These are phyloP conservation scores for Aureobasidium subglaciale DNA, from an alignment of 2,329 filamentous ascomycete species.

Conservation along the genomic window DNA sequence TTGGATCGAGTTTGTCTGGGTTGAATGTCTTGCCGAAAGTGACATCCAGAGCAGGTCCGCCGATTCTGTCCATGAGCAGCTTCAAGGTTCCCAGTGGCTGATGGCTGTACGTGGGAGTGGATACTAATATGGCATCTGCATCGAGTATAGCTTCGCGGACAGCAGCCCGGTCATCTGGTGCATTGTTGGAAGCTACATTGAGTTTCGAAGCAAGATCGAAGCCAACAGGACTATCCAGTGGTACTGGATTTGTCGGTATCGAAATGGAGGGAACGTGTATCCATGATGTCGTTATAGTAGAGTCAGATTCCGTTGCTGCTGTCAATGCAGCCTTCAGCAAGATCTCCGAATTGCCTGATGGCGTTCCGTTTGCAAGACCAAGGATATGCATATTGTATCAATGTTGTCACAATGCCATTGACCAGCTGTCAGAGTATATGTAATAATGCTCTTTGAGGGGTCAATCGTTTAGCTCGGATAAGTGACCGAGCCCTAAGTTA, in stretches of 20 bases:
- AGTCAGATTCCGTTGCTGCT: conserved; percentile 3
- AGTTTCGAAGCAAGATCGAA: conserved; percentile 5
- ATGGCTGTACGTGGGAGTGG: conserved; percentile 16
- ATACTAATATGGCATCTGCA: conserved; percentile 17
- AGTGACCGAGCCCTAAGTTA: background rate
- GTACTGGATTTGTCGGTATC: conserved; percentile 13
- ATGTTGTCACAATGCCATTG: background rate
- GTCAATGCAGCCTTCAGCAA: conserved; percentile 16
- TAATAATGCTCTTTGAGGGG: background rate
- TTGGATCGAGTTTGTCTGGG: conserved; percentile 7
- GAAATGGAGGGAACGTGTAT: conserved; percentile 16
- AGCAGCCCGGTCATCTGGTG: conserved; percentile 16
- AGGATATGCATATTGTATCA: conserved; percentile 16
- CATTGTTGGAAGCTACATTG: conserved; percentile 11
- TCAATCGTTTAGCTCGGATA: background rate
- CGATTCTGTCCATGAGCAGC: conserved; percentile 15
- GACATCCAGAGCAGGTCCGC: conserved; percentile 10
- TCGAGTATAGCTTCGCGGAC: conserved; percentile 17
- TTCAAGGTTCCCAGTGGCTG: conserved; percentile 17
- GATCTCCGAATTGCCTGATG: conserved; percentile 16
- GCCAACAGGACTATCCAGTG: background rate
- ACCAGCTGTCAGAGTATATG: background rate
- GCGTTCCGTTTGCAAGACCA: conserved; percentile 14
- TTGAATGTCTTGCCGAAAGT: conserved; percentile 7
- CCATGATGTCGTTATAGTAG: conserved; percentile 16